Conservation (phyloP, 768 basidiomycete genomes). For the Phlegmacium glaucopus region DNA sequence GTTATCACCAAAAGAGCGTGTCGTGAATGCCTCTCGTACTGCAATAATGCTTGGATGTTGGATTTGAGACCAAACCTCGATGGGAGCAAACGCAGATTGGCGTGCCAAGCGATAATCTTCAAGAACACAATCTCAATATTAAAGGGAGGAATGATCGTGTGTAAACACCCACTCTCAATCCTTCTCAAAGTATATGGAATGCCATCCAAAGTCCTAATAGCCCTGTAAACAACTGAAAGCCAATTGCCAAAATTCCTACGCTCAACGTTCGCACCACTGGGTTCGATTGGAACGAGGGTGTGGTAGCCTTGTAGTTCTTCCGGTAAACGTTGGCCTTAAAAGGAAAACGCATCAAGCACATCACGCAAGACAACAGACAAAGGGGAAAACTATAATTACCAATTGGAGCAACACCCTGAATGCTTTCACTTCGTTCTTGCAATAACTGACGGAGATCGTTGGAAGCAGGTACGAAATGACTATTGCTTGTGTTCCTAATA, state of each 20-base stretch:
- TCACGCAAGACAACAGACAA: not conserved
- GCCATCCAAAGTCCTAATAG: slow-evolving; percentile 74
- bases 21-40: slow-evolving; percentile 92
- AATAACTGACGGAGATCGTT: slow-evolving; percentile 39
- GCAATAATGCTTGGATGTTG: slow-evolving; percentile 83
- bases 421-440: slow-evolving; percentile 60
- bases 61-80: slow-evolving; percentile 85
- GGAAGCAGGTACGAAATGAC: slow-evolving; percentile 69
- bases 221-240: slow-evolving; percentile 83
- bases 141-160: slow-evolving; percentile 3
- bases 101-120: slow-evolving; percentile 81
- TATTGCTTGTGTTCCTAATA: slow-evolving; percentile 37
- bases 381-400: not conserved
- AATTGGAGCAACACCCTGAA: slow-evolving; percentile 45
- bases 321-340: slow-evolving; percentile 58
- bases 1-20: slow-evolving; percentile 85
- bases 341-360: slow-evolving; percentile 26
- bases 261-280: slow-evolving; percentile 38
- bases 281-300: slow-evolving; percentile 77
- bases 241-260: slow-evolving; percentile 81
- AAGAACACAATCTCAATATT: slow-evolving; percentile 3
- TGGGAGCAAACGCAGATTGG: slow-evolving; percentile 74
- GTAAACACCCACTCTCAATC: slow-evolving; percentile 69
- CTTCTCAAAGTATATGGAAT: slow-evolving; percentile 73
- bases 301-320: slow-evolving; percentile 92